Base-by-base conservation (phyloP, 2,329 filamentous ascomycete genomes). In the Xylariales sp. region DNA sequence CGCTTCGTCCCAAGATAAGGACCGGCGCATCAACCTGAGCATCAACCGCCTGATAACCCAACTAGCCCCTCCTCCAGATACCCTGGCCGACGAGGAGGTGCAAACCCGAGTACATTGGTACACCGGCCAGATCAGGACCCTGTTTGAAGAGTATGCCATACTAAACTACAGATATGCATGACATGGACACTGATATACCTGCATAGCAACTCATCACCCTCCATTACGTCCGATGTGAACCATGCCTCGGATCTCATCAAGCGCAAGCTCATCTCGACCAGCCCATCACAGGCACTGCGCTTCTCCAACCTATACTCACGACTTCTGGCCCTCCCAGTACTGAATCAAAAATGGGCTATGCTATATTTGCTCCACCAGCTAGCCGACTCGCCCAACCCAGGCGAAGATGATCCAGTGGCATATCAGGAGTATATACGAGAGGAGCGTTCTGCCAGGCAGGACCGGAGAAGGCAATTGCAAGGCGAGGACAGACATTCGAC, bases 281-380 rank as follows among this genome's bases (percentile, higher is more conserved):
- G 88, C 56, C 78, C 78, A 33, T 85, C 77, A 49, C 86, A 90
- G 63, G 88, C 90, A 3, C 73, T 91, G 15, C 79, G 84, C 47
- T 95, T 96, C 64, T 85, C 88, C 18, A 94, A 95, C 57, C 76
- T 98, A 20, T 95, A 96, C 65, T 88, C 88, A 24, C 79, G 88
- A 43, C 76, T 98, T 14, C 73, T 96, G 19, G 86, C 88, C n/a
- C 81, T 96, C 50, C 90, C 90, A 1, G 90, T 97, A 5, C 74
- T 98, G 32, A 86, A 87, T 55, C 86, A 95, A 63, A 98, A 98
- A 75, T 97, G 90, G 89, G 88, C 86, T 3, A 96, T 98, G 50
- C 73, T 98, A 15, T 94, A 94, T 60, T 80, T 98, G 31, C 77
- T 98, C 31, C 86, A 93, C 60, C 82, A 88, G 54, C 76, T 96